phyloP scores from a whole-genome alignment of 2,329 filamentous ascomycete genomes.

The Ophiostoma triangulosporum region DNA sequence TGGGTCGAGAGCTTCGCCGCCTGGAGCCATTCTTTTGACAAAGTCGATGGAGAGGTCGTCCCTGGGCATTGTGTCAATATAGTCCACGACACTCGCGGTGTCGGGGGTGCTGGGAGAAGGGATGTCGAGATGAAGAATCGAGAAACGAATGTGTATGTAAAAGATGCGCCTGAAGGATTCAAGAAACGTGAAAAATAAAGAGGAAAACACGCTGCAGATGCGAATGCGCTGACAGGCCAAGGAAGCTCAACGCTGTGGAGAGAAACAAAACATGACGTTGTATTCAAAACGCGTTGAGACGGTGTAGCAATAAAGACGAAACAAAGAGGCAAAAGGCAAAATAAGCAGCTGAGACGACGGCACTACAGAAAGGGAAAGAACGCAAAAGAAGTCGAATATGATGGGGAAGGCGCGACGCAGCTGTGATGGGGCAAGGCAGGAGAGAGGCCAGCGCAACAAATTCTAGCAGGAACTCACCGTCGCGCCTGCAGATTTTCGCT shows the following conservation, averaged over 20 bases:
- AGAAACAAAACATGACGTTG: not conserved
- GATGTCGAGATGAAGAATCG: not conserved
- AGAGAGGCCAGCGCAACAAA: not conserved
- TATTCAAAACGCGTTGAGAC: not conserved
- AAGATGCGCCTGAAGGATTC: not conserved
- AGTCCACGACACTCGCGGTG: not conserved
- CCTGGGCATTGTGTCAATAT: slow-evolving; percentile 44
- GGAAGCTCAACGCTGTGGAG: not conserved
- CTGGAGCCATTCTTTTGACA: slow-evolving; percentile 50
- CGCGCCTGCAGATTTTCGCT: slow-evolving; percentile 3
- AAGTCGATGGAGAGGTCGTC: slow-evolving; percentile 61
- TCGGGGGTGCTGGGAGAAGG: not conserved
- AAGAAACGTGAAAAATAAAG: not conserved
- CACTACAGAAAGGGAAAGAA: slow-evolving; percentile 1
- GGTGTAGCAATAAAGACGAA: not conserved
- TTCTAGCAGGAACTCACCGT: slow-evolving; percentile 12
- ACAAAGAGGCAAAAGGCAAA: not conserved
- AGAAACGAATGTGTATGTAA: not conserved
- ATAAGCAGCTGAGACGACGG: not conserved
- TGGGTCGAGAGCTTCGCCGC: slow-evolving; percentile 46
- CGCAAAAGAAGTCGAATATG: slow-evolving; percentile 2
- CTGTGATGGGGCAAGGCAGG: not conserved
- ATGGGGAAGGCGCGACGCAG: not conserved
- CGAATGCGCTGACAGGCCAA: not conserved
- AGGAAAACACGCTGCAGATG: not conserved